phyloP scores from a whole-genome alignment of 2,329 filamentous ascomycete species.

The Fusarium penzigii region DNA sequence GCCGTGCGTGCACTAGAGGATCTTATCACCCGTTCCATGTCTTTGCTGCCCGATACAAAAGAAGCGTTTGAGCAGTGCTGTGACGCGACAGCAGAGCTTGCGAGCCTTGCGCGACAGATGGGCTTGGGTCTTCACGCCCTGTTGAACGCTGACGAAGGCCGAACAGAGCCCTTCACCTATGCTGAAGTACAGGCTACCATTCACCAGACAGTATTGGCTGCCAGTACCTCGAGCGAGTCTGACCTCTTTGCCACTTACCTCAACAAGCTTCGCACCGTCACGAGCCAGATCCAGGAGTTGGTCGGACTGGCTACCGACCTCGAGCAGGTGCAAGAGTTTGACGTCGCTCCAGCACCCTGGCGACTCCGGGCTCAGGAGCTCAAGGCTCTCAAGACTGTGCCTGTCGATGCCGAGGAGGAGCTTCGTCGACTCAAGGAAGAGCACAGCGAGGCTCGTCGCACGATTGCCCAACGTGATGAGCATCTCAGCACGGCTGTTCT shows the following conservation, averaged over 20 bases:
- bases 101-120: slow-evolving; percentile 65
- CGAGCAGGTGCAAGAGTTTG: slow-evolving; percentile 76
- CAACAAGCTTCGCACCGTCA: slow-evolving; percentile 65
- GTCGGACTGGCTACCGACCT: slow-evolving; percentile 70
- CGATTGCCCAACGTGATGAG: slow-evolving; percentile 73
- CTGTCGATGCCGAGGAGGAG: slow-evolving; percentile 83
- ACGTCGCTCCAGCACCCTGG: slow-evolving; percentile 78
- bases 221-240: slow-evolving; percentile 59
- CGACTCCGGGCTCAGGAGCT: slow-evolving; percentile 77
- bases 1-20: slow-evolving; percentile 76
- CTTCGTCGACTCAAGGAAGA: slow-evolving; percentile 78
- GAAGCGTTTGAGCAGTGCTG: slow-evolving; percentile 73
- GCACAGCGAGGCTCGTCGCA: slow-evolving; percentile 73
- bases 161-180: slow-evolving; percentile 66
- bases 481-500: slow-evolving; percentile 84
- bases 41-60: slow-evolving; percentile 66
- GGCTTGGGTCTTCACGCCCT: slow-evolving; percentile 67
- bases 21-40: slow-evolving; percentile 72
- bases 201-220: slow-evolving; percentile 48
- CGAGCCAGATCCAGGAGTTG: slow-evolving; percentile 67
- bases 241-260: slow-evolving; percentile 72
- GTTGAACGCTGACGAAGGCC: slow-evolving; percentile 68
- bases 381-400: slow-evolving; percentile 76
- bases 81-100: slow-evolving; percentile 62
- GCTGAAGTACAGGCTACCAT: slow-evolving; percentile 67